Base-by-base conservation (phyloP, 2,329 filamentous ascomycete species). In the Elsinoe arachidis region DNA sequence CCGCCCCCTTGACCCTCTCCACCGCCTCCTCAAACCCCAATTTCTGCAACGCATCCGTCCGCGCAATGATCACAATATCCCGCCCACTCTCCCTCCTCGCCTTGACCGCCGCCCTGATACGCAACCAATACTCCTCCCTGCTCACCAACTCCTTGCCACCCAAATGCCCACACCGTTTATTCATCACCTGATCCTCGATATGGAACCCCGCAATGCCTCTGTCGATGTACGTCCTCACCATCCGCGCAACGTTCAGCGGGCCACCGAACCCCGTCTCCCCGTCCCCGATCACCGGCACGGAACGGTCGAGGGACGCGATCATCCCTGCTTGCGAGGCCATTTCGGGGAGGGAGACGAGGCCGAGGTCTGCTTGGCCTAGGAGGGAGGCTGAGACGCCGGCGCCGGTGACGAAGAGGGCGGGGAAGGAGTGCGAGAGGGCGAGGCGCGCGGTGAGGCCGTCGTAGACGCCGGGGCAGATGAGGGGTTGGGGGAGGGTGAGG, bases 351-450 rank as follows among this genome's bases (percentile, higher is more conserved):
- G 81, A 80, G 2, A 80, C 78, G 11, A 86, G 72, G 41, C 82
- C 83, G 3, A 87, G 77, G 64, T 87, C 84, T 1, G 84, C 77
- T 72, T 78, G 77, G 30, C 84, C 83, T 0, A 86, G 77, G 26
- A 76, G 73, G 0, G 83, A 85, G 59, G 81, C 80, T 14, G 76
- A 76, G 1, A 81, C 84, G 39, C 83, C 82, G 21, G 83, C 82
- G 14, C 83, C 82, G 10, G 82, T 85, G 84, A 87, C 87, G 72
- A 87, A 87, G 38, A 87, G 67, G 57, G 76, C 78, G 47, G 85
- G 78, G 59, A 85, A 86, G 4, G 83, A 83, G n/a, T 80, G 74
- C 41, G 76, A 72, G 19, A 85, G 73, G 1, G 83, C 83, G 58
- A 87, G 78, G 1, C 84, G 75, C 0, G 84, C 83, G 1, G 81